Evolutionary conservation across 805 yeast genomes (phyloP), one percentile per base, ranked within the genome.

Genomic region (Cyberlindnera saturnus): DNA sequence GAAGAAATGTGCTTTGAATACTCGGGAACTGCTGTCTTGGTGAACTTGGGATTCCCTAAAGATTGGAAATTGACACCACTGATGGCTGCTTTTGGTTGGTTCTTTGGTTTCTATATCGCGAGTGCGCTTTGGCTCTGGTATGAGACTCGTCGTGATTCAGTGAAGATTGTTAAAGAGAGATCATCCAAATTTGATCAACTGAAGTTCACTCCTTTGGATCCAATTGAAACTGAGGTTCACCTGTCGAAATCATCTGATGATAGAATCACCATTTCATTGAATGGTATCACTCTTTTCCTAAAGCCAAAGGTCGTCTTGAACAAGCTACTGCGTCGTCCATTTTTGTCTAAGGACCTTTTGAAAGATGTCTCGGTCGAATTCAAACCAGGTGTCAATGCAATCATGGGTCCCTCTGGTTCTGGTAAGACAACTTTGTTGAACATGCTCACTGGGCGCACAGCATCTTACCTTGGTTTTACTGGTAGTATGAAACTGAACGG

Each of bases 381-480:
- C 5, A 74, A 75, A 40, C 96, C 97, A 1, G 79, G 81, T 14
- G 65, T 85, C 9, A 84, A 82, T 55, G 86, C 82, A 5, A 82
- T 84, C 36, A 75, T 84, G 81, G 93, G 93, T 0, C 90, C 91
- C 0, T 82, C 89, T 1, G 91, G 91, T 0, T 78, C 85, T 0
- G 93, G 91, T 9, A 84, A 84, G 55, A 79, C 88, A 0, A 77
- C 90, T 0, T 57, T 85, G 36, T 62, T 84, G 49, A 84, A 81
- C 55, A 62, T 72, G 32, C 64, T 84, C 16, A 79, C 93, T 17
- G 78, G 81, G 18, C 68, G 93, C 41, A 65, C 51, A 33, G 66
- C 39, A 6, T 55, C 64, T 2, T 42, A 60, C 4, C 28, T 51
- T 30, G 18, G 42, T 3, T 32, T 52, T 16, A 40, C 49, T n/a